Conservation (phyloP, 768 basidiomycete species). For the Terana coerulea region DNA sequence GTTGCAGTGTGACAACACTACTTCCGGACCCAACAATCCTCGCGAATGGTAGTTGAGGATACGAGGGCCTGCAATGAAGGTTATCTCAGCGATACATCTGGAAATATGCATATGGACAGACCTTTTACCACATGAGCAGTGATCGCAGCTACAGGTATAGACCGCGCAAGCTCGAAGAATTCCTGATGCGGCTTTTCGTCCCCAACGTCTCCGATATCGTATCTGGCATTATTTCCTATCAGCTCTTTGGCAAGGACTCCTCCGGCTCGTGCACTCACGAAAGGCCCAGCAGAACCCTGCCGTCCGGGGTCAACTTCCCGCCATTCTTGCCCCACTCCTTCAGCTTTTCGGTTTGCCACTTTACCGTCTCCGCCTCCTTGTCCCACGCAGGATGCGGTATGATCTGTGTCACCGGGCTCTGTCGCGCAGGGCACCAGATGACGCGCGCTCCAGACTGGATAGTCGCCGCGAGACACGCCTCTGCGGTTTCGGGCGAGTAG, state of each 20-base stretch:
- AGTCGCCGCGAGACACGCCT: constrained; percentile 22
- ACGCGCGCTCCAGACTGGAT: constrained; percentile 26
- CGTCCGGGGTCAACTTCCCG: constrained; percentile 22
- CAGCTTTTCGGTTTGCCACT: constrained; percentile 24
- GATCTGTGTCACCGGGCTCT: constrained; percentile 20
- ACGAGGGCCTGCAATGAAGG: constrained; percentile 13
- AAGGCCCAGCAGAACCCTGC: constrained; percentile 27
- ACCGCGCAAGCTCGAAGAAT: constrained; percentile 18
- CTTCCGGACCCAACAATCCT: constrained; percentile 25
- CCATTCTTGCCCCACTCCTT: constrained; percentile 20
- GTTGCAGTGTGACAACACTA: constrained; percentile 29
- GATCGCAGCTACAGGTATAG: constrained; percentile 18
- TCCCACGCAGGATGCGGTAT: constrained; percentile 18
- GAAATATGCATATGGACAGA: neutral
- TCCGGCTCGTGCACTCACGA: constrained; percentile 19
- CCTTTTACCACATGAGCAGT: constrained; percentile 27
- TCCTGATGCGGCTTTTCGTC: constrained; percentile 18
- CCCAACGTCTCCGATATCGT: constrained; percentile 18
- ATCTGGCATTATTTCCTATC: too few species aligned
- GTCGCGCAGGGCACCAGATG: constrained; percentile 24
- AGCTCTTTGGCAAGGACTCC: neutral
- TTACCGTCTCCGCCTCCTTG: constrained; percentile 17
- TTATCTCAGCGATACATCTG: neutral
- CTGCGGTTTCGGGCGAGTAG: constrained; percentile 21
- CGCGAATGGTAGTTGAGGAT: constrained; percentile 22